Conservation (phyloP, 2,329 filamentous ascomycete genomes). For the Nannizzia gypsea region DNA sequence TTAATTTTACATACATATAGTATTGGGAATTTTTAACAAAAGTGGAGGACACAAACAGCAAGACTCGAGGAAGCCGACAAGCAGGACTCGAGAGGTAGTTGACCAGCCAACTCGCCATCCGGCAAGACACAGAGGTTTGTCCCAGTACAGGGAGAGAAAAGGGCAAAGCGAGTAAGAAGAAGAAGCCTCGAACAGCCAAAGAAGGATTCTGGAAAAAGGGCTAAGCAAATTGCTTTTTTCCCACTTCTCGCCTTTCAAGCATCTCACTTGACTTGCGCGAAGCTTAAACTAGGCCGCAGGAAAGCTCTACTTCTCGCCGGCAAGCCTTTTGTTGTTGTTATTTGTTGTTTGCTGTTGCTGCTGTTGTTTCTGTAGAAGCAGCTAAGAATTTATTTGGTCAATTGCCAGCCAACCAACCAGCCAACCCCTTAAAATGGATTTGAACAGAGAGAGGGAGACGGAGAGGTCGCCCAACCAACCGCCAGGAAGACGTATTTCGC, state of each 20-base stretch:
- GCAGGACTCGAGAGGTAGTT: background rate
- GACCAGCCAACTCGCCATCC: background rate
- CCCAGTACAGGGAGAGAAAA: background rate
- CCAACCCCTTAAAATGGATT: no score
- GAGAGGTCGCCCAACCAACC: no score
- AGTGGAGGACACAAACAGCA: background rate
- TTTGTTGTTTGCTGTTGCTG: background rate
- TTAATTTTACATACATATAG: background rate
- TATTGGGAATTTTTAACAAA: background rate
- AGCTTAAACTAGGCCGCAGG: conserved; percentile 1
- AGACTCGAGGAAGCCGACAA: no score
- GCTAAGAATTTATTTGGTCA: no score
- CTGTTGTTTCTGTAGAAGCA: background rate
- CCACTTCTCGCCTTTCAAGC: background rate
- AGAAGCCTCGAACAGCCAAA: background rate
- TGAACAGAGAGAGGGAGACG: no score
- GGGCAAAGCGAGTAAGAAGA: background rate
- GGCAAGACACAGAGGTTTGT: background rate
- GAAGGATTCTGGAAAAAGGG: background rate
- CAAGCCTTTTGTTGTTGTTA: background rate
- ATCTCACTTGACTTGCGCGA: background rate
- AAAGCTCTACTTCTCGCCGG: background rate
- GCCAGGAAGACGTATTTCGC: background rate
- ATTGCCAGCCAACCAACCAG: no score
- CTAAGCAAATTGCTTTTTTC: background rate